Conservation (phyloP, 371 early-diverging fungal genomes). For the Syncephalastrum sp. region DNA sequence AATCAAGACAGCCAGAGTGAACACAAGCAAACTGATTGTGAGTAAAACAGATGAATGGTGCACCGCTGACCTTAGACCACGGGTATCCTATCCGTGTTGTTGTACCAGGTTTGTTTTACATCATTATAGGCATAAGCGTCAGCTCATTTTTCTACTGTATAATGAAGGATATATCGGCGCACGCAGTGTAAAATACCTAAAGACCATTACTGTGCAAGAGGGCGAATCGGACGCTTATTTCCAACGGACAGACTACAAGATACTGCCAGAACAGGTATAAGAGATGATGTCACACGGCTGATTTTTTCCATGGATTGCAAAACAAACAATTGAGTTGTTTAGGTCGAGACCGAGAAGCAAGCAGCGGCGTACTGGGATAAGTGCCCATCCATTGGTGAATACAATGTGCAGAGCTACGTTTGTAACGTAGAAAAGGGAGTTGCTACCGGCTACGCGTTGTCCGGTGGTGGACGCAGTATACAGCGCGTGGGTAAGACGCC, state of each 20-base stretch:
- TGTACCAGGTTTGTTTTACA: conserved; percentile 63
- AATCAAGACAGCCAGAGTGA: neutral
- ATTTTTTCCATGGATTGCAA: no score
- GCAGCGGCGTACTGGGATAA: conserved; percentile 51
- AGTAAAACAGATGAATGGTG: conserved; percentile 73
- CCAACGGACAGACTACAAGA: conserved; percentile 85
- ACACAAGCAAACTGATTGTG: neutral
- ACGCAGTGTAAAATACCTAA: conserved; percentile 82
- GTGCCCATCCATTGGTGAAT: conserved; percentile 70
- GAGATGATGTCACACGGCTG: no score
- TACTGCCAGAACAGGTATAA: conserved; percentile 67
- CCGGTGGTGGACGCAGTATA: conserved; percentile 58
- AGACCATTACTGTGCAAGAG: conserved; percentile 59
- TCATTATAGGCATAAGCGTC: conserved; percentile 2
- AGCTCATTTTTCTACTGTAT: neutral
- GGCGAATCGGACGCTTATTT: conserved; percentile 73
- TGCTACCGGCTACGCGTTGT: conserved; percentile 37
- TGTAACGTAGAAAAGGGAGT: conserved; percentile 35
- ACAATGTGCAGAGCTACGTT: conserved; percentile 71
- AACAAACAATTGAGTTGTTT: neutral
- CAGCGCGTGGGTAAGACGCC: conserved; percentile 61
- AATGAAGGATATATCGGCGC: conserved; percentile 73
- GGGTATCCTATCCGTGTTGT: conserved; percentile 84
- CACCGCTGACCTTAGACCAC: conserved; percentile 71
- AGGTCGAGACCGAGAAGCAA: conserved; percentile 37